Base-by-base conservation (phyloP, 2,329 filamentous ascomycete genomes). In the Colletotrichum cereale region DNA sequence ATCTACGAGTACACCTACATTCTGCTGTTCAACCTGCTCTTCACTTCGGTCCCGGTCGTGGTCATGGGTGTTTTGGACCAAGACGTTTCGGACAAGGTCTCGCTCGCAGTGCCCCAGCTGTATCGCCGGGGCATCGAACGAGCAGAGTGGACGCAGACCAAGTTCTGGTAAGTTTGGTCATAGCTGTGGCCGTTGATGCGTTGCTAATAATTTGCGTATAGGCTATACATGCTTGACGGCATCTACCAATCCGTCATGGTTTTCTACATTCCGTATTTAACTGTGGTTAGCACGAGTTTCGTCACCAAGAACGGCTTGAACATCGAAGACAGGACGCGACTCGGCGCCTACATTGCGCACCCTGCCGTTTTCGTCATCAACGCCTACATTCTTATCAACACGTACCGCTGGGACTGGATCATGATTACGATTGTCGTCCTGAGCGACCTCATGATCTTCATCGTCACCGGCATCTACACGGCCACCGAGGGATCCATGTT, bases 1-100 rank as follows among this genome's bases (percentile, higher is more conserved):
- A 90, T 98, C 64, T 98, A 97, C 84, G 96, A 99, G 82, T 98
- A 97, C 85, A 97, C 94, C 48, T 99, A 98, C 83, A 97, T 99
- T 77, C 87, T 98, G 74, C 88, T 98, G 79, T 97, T 97, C 87
- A 98, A 98, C 84, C 86, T 99, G 80, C 93, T 95, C 69, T 99
- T 99, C 82, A 99, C 96, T 7, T 99, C 96, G 21, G 83, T 99
- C 26, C 95, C 96, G 3, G 93, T 98, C 73, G 95, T 96, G 75
- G 90, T 99, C 76, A 97, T 98, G 90, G 96, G 96, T 82, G 93
- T 99, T 52, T 87, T 99, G 74, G 96, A 99, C 78, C 96, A 99
- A 83, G 96, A 99, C 80, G 96, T 99, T 57, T 94, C 94, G 75
- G 96, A 98, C 81, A 92, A 91, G 78, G 94, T 99, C 38, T 98